These are phyloP conservation scores for Erigeron philadelphicus DNA, from an alignment of 140 eudicot species.

Conservation along the genomic window DNA sequence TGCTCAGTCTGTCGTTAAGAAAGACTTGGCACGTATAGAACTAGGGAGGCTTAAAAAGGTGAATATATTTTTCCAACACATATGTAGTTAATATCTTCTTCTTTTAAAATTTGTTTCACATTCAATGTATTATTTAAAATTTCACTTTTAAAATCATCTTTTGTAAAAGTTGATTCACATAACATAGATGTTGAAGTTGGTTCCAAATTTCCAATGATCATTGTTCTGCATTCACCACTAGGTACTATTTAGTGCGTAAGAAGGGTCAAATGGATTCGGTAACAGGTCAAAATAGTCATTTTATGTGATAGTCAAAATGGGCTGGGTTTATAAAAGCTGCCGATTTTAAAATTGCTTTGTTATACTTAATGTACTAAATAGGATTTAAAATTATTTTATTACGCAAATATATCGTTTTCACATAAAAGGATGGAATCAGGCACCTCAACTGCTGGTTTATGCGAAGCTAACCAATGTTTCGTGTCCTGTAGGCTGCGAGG, in stretches of 20 bases:
- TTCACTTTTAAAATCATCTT: constrained; percentile 6
- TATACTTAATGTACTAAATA: neutral
- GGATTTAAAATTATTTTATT: neutral
- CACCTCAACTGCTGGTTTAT: neutral
- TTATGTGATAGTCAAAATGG: neutral
- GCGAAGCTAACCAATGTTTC: constrained; percentile 13
- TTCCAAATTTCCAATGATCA: too few species aligned
- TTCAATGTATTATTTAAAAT: constrained; percentile 8
- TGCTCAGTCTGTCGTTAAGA: constrained; percentile 62
- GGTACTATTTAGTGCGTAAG: too few species aligned
- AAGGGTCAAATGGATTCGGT: too few species aligned
- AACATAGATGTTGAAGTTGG: constrained; percentile 11
- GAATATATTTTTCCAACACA: constrained; percentile 10
- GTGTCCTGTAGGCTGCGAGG: constrained; percentile 51
- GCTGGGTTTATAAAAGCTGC: neutral
- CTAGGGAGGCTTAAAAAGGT: constrained; percentile 63
- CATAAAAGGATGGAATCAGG: neutral
- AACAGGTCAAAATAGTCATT: too few species aligned
- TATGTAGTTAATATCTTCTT: neutral
- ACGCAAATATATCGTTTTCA: neutral
- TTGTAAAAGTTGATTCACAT: neutral
- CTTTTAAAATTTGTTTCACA: constrained; percentile 4
- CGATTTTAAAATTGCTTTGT: neutral
- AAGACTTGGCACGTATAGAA: constrained; percentile 51
- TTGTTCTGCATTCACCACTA: too few species aligned